Percentiles rank a stretch among this genome's conserved stretches.
These are phyloP conservation scores for Ceratobasidium sp. DNA, from an alignment of 1,284 basidiomycete genomes.

Conservation along the genomic window DNA sequence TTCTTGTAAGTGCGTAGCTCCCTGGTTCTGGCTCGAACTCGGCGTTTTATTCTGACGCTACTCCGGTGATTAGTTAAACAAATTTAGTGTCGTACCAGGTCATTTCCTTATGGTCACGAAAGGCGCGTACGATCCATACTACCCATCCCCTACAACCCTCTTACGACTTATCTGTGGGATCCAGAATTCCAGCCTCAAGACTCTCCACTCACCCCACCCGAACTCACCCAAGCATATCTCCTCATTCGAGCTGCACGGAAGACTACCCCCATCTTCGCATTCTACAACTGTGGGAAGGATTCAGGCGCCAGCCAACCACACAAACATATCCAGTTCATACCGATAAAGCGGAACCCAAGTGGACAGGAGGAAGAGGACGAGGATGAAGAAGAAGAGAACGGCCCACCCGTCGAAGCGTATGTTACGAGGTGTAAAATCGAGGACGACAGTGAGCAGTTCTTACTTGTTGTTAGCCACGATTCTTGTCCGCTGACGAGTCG, in stretches of 20 bases:
- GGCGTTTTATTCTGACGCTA: constrained; percentile 8
- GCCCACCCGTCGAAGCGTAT: constrained; percentile 45
- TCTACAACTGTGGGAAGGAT: constrained; percentile 87
- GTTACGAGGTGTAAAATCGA: constrained; percentile 42
- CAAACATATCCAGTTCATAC: constrained; percentile 88
- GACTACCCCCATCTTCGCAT: constrained; percentile 75
- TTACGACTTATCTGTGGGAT: not conserved
- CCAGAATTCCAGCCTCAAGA: constrained; percentile 80
- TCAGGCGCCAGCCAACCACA: constrained; percentile 91
- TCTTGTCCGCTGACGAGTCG: not conserved
- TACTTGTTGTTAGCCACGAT: not conserved
- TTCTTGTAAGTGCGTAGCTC: constrained; percentile 70
- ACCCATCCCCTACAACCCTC: too few relatives aligned
- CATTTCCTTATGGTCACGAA: constrained; percentile 88
- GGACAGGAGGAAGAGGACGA: constrained; percentile 71
- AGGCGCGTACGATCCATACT: constrained; percentile 61
- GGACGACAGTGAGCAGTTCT: constrained; percentile 41
- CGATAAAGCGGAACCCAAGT: constrained; percentile 65
- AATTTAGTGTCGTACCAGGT: constrained; percentile 83
- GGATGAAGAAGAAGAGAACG: constrained; percentile 68
- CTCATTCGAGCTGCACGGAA: constrained; percentile 77
- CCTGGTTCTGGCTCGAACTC: not conserved
- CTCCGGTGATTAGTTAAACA: constrained; percentile 69
- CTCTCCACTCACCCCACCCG: constrained; percentile 80
- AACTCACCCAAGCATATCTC: constrained; percentile 79